Conservation (phyloP, 208 protist genomes). For the Zelonia costaricensis region DNA sequence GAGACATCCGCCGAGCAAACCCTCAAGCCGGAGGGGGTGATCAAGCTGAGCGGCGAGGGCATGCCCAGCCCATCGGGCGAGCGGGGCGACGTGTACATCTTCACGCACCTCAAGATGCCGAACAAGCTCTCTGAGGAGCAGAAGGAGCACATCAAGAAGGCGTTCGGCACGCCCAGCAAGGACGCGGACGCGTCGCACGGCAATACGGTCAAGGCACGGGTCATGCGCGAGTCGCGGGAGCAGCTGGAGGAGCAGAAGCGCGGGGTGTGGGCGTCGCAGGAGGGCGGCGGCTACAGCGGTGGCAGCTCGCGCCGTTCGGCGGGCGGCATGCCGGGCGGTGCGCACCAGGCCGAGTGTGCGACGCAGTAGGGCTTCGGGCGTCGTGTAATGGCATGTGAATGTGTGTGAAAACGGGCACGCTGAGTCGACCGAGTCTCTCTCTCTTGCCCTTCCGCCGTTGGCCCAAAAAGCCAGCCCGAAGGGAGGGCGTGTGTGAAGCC, state of each 20-base stretch:
- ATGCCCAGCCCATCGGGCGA: conserved; percentile 76
- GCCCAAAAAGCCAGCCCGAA: too few relatives aligned
- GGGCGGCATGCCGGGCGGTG: conserved; percentile 26
- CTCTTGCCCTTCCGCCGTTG: too few relatives aligned
- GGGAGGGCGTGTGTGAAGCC: too few relatives aligned
- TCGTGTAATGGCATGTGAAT: too few relatives aligned
- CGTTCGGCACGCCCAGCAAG: conserved; percentile 58
- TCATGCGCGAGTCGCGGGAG: conserved; percentile 72
- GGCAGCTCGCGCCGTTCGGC: conserved; percentile 21
- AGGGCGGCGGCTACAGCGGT: conserved; percentile 33
- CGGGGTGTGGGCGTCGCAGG: conserved; percentile 60
- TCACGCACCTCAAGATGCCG: conserved; percentile 82
- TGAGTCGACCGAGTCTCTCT: too few relatives aligned
- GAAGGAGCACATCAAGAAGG: conserved; percentile 57
- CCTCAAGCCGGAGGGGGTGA: conserved; percentile 76
- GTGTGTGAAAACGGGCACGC: neutral
- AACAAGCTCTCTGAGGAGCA: conserved; percentile 68
- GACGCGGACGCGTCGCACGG: conserved; percentile 38
- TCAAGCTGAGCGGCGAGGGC: conserved; percentile 84
- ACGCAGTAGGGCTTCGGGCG: conserved; percentile 78
- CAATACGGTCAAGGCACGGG: conserved; percentile 73
- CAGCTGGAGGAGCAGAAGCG: conserved; percentile 83
- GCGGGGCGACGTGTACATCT: conserved; percentile 86
- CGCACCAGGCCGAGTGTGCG: conserved; percentile 67
- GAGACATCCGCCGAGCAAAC: conserved; percentile 52